A percentile compares a stretch with the other conserved stretches of the same genome.
Evolutionary conservation across 768 basidiomycete genomes (phyloP).

Genomic region (Amanita molliuscula): DNA sequence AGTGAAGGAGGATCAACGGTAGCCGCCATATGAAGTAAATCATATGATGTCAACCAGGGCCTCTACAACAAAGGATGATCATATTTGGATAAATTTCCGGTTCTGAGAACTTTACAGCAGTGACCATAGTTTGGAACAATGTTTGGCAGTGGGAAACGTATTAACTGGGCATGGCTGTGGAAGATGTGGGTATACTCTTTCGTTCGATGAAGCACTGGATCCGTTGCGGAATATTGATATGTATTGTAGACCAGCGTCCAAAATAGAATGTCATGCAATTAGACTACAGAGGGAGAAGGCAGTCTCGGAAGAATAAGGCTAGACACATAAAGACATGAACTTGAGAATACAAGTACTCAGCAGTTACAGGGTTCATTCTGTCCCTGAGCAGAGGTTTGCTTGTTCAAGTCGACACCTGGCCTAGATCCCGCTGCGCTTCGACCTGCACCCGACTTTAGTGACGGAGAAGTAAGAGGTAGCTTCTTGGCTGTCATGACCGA

Average conservation of each 20-base stretch:
- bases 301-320: not conserved
- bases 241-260: slow-evolving; percentile 1
- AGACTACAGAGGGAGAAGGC: slow-evolving; percentile 21
- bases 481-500: slow-evolving; percentile 57
- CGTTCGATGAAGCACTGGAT: not conserved
- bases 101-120: too few relatives aligned
- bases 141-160: too few relatives aligned
- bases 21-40: too few relatives aligned
- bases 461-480: slow-evolving; percentile 71
- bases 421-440: slow-evolving; percentile 43
- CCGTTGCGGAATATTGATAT: not conserved
- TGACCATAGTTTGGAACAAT: too few relatives aligned
- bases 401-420: slow-evolving; percentile 76
- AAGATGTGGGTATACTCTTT: too few relatives aligned
- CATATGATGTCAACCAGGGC: too few relatives aligned
- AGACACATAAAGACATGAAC: not conserved
- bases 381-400: slow-evolving; percentile 39
- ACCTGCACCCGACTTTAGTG: slow-evolving; percentile 44
- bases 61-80: too few relatives aligned
- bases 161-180: too few relatives aligned
- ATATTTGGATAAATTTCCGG: too few relatives aligned
- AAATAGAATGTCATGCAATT: slow-evolving; percentile 16
- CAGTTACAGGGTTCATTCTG: slow-evolving; percentile 72
- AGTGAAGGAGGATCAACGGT: too few relatives aligned
- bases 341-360: slow-evolving; percentile 21